These are phyloP conservation scores for Moesziomyces globuligerus DNA, from an alignment of 1,284 basidiomycete species.

Conservation along the genomic window DNA sequence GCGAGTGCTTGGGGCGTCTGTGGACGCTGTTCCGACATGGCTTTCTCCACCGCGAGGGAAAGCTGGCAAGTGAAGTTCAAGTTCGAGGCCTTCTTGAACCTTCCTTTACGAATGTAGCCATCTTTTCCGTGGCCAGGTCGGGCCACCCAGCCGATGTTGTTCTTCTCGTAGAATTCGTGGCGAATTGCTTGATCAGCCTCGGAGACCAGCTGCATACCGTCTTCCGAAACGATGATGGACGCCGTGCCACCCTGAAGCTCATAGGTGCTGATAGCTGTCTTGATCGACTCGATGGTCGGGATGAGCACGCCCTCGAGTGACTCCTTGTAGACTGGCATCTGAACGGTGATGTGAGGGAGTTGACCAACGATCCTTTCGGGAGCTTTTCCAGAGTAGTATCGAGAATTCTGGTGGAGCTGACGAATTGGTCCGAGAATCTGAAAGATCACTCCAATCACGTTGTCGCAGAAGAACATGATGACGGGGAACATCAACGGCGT, in stretches of 20 bases:
- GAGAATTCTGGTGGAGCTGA: conserved; percentile 71
- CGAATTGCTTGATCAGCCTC: conserved; percentile 76
- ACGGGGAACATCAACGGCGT: conserved; percentile 75
- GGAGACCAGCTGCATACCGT: conserved; percentile 76
- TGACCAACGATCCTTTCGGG: conserved; percentile 75
- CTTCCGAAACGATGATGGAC: conserved; percentile 79
- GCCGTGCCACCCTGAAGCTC: conserved; percentile 82
- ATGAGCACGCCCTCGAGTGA: conserved; percentile 69
- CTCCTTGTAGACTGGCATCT: conserved; percentile 81
- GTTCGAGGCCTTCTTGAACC: conserved; percentile 89
- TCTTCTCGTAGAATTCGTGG: conserved; percentile 77
- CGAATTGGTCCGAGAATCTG: conserved; percentile 71
- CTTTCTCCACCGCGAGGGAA: conserved; percentile 79
- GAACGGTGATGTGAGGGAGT: conserved; percentile 79
- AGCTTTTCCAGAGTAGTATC: conserved; percentile 68
- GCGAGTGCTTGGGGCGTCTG: conserved; percentile 7
- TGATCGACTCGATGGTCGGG: conserved; percentile 81
- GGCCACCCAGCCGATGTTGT: conserved; percentile 84
- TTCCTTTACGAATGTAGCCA: conserved; percentile 83
- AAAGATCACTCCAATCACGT: conserved; percentile 70
- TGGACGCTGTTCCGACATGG: conserved; percentile 69
- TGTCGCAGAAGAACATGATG: conserved; percentile 74
- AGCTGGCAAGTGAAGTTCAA: conserved; percentile 84
- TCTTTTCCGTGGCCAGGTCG: conserved; percentile 77
- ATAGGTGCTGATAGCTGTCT: conserved; percentile 86